These are phyloP conservation scores for Leptodontidium sp. DNA, from an alignment of 2,329 filamentous ascomycete species.

Conservation along the genomic window DNA sequence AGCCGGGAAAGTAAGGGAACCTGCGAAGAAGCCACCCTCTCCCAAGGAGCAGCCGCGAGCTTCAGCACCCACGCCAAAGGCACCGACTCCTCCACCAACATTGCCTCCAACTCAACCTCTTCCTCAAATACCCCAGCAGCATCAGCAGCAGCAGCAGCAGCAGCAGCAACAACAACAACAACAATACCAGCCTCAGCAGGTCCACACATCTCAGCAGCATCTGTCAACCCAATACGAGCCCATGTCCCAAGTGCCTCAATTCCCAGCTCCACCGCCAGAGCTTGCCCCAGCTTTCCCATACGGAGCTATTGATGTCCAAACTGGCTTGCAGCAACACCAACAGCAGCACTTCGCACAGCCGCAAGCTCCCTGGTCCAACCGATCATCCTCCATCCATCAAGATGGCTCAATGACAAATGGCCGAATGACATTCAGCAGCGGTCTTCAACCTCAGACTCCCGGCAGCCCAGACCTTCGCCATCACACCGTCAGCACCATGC, in stretches of 20 bases:
- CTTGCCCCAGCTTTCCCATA: slow-evolving; percentile 21
- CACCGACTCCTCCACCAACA: background rate
- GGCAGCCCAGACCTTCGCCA: slow-evolving; percentile 24
- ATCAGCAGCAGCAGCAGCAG: background rate
- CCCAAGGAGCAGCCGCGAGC: background rate
- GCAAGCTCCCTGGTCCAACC: slow-evolving; percentile 11
- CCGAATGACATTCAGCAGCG: background rate
- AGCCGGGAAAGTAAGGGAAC: slow-evolving; percentile 13
- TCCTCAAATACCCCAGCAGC: background rate
- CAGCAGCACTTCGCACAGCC: slow-evolving; percentile 6
- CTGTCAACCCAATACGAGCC: slow-evolving; percentile 4
- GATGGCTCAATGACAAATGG: slow-evolving; percentile 14
- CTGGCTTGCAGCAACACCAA: background rate
- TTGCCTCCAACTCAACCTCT: slow-evolving; percentile 5
- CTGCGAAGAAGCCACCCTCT: background rate
- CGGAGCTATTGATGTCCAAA: slow-evolving; percentile 5
- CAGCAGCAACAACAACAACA: background rate
- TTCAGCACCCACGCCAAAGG: background rate
- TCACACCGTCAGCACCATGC: background rate
- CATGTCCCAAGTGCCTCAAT: slow-evolving; percentile 9
- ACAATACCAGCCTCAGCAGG: slow-evolving; percentile 17
- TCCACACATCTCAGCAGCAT: background rate
- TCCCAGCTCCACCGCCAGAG: slow-evolving; percentile 20
- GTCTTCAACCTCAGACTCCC: slow-evolving; percentile 13
- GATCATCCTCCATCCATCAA: slow-evolving; percentile 32